Percentiles rank a stretch among this genome's conserved stretches.
These are phyloP conservation scores for Trypanosoma congolense DNA, from an alignment of 208 protist species.

Conservation along the genomic window DNA sequence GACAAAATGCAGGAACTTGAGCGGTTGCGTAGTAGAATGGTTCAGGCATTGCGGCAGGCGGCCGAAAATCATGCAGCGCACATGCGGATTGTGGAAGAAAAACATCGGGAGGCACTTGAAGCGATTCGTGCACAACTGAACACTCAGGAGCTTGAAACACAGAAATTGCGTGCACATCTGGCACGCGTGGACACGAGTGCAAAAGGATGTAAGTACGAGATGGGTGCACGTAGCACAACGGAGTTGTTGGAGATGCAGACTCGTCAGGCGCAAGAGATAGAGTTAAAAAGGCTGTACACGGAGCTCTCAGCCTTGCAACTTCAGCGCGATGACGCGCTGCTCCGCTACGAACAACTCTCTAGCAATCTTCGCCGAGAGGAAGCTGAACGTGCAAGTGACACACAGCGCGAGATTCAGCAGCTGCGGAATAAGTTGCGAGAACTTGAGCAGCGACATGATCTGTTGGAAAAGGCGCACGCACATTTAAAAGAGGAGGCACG, in stretches of 20 bases:
- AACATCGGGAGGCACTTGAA: constrained; percentile 58
- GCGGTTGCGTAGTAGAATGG: constrained; percentile 59
- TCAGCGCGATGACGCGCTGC: constrained; percentile 65
- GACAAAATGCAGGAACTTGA: constrained; percentile 73
- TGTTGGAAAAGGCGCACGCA: constrained; percentile 6
- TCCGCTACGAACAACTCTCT: constrained; percentile 65
- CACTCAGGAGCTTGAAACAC: constrained; percentile 64
- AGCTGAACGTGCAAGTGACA: constrained; percentile 21
- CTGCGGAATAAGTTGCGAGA: constrained; percentile 14
- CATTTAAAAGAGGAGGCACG: constrained; percentile 20
- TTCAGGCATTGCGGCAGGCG: constrained; percentile 56
- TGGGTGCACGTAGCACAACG: constrained; percentile 29
- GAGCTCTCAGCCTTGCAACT: constrained; percentile 55
- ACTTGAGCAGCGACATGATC: constrained; percentile 14
- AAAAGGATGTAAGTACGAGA: constrained; percentile 8
- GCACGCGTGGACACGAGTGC: constrained; percentile 40
- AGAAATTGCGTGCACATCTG: constrained; percentile 67
- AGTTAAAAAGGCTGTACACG: constrained; percentile 68
- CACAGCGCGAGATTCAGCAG: constrained; percentile 10
- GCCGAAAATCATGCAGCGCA: constrained; percentile 75
- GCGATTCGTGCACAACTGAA: constrained; percentile 41
- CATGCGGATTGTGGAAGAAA: constrained; percentile 74
- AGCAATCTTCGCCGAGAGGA: constrained; percentile 39
- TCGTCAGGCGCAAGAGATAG: constrained; percentile 58
- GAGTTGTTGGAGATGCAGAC: constrained; percentile 67